phyloP scores from a whole-genome alignment of 2,329 filamentous ascomycete species.

The Colletotrichum theobromicola region DNA sequence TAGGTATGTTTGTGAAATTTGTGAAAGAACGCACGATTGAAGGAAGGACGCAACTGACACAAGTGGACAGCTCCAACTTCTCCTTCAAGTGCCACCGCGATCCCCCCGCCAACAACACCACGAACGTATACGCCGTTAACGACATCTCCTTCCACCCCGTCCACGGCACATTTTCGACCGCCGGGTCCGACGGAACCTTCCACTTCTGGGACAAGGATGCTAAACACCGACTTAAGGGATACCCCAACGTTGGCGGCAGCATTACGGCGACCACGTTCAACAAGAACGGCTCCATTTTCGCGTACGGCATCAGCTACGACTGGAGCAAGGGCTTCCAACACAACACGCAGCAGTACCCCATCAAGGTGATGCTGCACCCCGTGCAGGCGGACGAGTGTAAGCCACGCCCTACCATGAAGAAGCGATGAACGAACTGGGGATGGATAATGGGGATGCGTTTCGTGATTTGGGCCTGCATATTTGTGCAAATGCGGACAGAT shows the following conservation, averaged over 20 bases:
- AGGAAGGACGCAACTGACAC: slow-evolving; percentile 15
- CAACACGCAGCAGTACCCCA: slow-evolving; percentile 77
- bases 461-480: not conserved
- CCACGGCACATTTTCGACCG: slow-evolving; percentile 98
- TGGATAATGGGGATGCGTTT: not conserved
- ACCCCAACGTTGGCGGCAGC: slow-evolving; percentile 80
- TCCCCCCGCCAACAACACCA: slow-evolving; percentile 73
- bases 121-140: slow-evolving; percentile 94
- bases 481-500: not conserved
- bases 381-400: slow-evolving; percentile 69
- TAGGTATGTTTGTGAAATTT: slow-evolving; percentile 50
- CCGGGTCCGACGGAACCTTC: slow-evolving; percentile 94
- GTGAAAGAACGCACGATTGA: accelerated
- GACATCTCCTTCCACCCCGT: slow-evolving; percentile 96
- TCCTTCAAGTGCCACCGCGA: slow-evolving; percentile 99
- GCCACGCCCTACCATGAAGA: slow-evolving; percentile 64
- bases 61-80: slow-evolving; percentile 81
- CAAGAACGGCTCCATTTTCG: slow-evolving; percentile 81
- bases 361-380: slow-evolving; percentile 86
- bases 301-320: slow-evolving; percentile 93
- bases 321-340: slow-evolving; percentile 95
- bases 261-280: slow-evolving; percentile 95
- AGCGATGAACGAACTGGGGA: slow-evolving; percentile 49
- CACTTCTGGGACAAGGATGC: slow-evolving; percentile 96
- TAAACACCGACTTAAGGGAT: slow-evolving; percentile 89